Conservation (phyloP, 2,329 filamentous ascomycete genomes). For the Fusarium nisikadoi region DNA sequence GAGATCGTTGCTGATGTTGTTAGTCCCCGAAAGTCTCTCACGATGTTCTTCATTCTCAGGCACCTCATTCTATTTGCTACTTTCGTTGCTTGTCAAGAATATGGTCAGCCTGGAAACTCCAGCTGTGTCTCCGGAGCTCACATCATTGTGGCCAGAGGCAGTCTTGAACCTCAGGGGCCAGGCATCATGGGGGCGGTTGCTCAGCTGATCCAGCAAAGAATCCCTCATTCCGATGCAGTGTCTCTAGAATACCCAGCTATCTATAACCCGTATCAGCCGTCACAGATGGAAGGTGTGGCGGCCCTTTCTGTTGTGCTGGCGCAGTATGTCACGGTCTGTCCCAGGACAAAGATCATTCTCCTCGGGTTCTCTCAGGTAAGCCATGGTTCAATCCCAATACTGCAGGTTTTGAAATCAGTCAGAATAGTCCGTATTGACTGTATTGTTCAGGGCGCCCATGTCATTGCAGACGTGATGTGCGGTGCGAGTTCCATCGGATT, state of each 20-base stretch:
- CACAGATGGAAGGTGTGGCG: slow-evolving; percentile 33
- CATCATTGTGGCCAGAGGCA: slow-evolving; percentile 37
- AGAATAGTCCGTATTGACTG: background rate
- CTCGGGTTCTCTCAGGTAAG: slow-evolving; percentile 38
- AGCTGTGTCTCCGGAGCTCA: slow-evolving; percentile 31
- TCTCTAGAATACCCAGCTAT: slow-evolving; percentile 34
- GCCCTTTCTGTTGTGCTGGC: slow-evolving; percentile 11
- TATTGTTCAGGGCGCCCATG: slow-evolving; percentile 32
- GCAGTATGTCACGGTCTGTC: slow-evolving; percentile 24
- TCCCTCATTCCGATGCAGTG: slow-evolving; percentile 15
- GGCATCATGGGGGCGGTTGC: slow-evolving; percentile 40
- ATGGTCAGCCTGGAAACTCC: background rate
- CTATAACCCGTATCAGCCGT: slow-evolving; percentile 26
- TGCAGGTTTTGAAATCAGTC: no score
- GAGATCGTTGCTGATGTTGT: background rate
- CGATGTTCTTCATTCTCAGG: slow-evolving; percentile 15
- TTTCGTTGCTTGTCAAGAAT: background rate
- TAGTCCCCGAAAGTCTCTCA: background rate
- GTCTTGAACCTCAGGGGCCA: slow-evolving; percentile 30
- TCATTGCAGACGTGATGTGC: slow-evolving; percentile 38
- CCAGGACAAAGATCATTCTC: slow-evolving; percentile 34
- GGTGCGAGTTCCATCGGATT: slow-evolving; percentile 37
- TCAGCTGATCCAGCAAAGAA: slow-evolving; percentile 6
- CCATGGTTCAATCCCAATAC: no score
- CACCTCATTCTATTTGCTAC: background rate